phyloP scores from a whole-genome alignment of 352 stramenopile species.

The Phytophthora fragariaefolia region DNA sequence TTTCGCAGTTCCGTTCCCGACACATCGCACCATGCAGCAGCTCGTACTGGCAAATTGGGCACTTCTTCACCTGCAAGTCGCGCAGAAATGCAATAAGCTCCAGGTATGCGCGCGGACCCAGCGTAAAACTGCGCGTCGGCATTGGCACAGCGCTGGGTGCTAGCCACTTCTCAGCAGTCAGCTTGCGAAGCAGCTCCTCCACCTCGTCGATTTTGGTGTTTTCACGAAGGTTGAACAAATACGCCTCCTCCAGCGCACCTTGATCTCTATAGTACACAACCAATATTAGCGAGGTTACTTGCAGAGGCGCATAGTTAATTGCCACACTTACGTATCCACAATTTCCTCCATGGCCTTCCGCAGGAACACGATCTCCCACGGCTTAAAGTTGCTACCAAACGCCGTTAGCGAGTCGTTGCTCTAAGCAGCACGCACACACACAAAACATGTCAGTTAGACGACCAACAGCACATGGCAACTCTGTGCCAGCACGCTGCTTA shows the following conservation, averaged over 20 bases:
- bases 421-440: conserved; percentile 27
- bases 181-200: conserved; percentile 64
- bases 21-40: conserved; percentile 71
- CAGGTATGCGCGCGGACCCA: conserved; percentile 73
- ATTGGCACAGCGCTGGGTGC: conserved; percentile 46
- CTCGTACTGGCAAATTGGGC: conserved; percentile 78
- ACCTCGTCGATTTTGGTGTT: conserved; percentile 72
- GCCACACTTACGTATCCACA: conserved; percentile 57
- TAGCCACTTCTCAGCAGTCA: conserved; percentile 78
- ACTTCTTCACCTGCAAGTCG: conserved; percentile 80
- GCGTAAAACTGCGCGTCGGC: conserved; percentile 53
- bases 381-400: conserved; percentile 79
- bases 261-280: conserved; percentile 50
- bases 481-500: conserved; percentile 17
- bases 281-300: not conserved
- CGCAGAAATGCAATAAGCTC: conserved; percentile 80
- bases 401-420: conserved; percentile 78
- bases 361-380: conserved; percentile 88
- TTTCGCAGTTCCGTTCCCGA: conserved; percentile 44
- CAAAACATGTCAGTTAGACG: no score
- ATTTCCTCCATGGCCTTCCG: conserved; percentile 86
- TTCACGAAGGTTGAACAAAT: conserved; percentile 79
- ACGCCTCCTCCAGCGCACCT: conserved; percentile 65
- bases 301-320: not conserved
- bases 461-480: not conserved